phyloP scores from a whole-genome alignment of 1,139 yeast species.

The Candida sanyaensis region DNA sequence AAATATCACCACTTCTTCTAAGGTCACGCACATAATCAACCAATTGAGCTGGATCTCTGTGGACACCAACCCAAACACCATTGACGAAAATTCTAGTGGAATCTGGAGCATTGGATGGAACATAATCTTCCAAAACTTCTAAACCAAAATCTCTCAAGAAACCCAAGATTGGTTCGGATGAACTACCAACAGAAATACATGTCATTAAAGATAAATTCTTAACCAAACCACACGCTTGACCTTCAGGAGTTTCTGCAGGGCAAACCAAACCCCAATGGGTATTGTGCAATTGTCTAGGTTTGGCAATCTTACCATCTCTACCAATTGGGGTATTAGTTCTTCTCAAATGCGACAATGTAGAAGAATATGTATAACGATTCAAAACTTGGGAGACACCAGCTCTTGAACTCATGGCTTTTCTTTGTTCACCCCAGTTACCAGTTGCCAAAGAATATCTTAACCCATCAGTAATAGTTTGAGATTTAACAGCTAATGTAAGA shows the following conservation, averaged over 20 bases:
- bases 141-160: constrained; percentile 99
- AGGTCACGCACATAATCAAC: constrained; percentile 89
- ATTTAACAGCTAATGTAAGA: constrained; percentile 92
- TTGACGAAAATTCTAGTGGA: constrained; percentile 94
- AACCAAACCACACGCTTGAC: constrained; percentile 99
- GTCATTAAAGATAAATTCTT: constrained; percentile 95
- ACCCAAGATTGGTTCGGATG: constrained; percentile 92
- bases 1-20: constrained; percentile 94
- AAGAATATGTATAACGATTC: constrained; percentile 95
- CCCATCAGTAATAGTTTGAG: constrained; percentile 96
- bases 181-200: constrained; percentile 96
- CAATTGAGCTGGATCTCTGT: constrained; percentile 89
- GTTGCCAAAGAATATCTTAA: constrained; percentile 96
- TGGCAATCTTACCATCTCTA: constrained; percentile 97
- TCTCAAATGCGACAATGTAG: constrained; percentile 95
- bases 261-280: constrained; percentile 99
- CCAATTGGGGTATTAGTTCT: constrained; percentile 99
- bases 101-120: constrained; percentile 88
- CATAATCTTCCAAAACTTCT: constrained; percentile 96
- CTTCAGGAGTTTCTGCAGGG: constrained; percentile 99
- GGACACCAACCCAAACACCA: constrained; percentile 99
- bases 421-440: constrained; percentile 99
- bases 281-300: constrained; percentile 97
- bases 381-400: constrained; percentile 99
- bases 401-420: constrained; percentile 97